phyloP scores from a whole-genome alignment of 1,139 yeast species.

The Magnusiomyces tetraspermus region DNA sequence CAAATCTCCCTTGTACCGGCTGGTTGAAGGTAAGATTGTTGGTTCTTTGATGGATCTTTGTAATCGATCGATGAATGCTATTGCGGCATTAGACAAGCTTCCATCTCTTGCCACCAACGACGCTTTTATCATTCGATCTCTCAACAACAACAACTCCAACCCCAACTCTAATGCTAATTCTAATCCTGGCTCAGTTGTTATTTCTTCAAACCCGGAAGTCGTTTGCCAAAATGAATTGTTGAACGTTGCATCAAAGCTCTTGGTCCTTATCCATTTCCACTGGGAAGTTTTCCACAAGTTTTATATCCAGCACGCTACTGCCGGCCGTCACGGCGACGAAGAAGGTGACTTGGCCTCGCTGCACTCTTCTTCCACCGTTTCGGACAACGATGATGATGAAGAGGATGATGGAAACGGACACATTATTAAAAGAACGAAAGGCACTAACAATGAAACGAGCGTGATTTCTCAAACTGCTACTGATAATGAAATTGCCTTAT shows the following conservation, averaged over 20 bases:
- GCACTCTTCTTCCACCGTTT: background rate
- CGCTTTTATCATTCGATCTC: constrained; percentile 5
- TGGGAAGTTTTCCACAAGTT: constrained; percentile 58
- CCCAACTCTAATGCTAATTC: background rate
- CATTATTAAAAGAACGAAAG: background rate
- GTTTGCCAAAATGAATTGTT: constrained; percentile 6
- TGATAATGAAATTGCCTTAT: constrained; percentile 8
- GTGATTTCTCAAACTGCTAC: constrained; percentile 1
- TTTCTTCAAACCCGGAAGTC: background rate
- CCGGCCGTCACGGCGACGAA: background rate
- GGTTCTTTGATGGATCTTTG: constrained; percentile 20
- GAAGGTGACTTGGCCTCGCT: background rate
- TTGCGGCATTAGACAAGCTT: constrained; percentile 19
- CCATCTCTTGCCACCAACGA: constrained; percentile 15
- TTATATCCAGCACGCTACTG: constrained; percentile 21
- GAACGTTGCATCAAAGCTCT: constrained; percentile 37
- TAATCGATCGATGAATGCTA: constrained; percentile 16
- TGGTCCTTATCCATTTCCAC: constrained; percentile 57
- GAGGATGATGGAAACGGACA: no score
- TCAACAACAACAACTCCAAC: constrained; percentile 1
- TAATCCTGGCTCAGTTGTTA: background rate
- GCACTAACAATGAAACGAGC: constrained; percentile 1
- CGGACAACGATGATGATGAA: background rate
- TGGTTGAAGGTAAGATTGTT: constrained; percentile 48
- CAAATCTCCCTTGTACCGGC: constrained; percentile 63